These are phyloP conservation scores for Incumbomyces delicatus DNA, from an alignment of 2,329 filamentous ascomycete genomes.

Conservation along the genomic window DNA sequence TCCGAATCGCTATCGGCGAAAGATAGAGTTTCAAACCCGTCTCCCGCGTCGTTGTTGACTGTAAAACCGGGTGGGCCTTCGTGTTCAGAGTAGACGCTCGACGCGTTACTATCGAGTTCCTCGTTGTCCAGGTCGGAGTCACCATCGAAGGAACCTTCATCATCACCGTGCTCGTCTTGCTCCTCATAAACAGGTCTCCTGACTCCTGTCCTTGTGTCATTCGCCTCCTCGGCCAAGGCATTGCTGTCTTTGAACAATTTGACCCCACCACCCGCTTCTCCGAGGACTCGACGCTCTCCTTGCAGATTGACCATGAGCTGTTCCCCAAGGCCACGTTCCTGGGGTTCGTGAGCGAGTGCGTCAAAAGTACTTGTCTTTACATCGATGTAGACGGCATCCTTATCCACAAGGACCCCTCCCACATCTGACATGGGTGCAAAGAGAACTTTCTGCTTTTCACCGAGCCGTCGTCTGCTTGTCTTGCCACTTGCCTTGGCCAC, in stretches of 20 bases:
- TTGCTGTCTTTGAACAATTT: slow-evolving; percentile 73
- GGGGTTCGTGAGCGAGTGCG: slow-evolving; percentile 48
- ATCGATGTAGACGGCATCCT: slow-evolving; percentile 88
- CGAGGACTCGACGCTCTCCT: slow-evolving; percentile 68
- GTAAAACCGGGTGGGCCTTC: slow-evolving; percentile 36
- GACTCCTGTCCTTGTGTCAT: slow-evolving; percentile 48
- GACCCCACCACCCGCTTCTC: slow-evolving; percentile 71
- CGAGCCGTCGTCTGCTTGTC: slow-evolving; percentile 65
- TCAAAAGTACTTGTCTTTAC: slow-evolving; percentile 64
- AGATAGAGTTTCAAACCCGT: slow-evolving; percentile 60
- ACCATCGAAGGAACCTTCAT: slow-evolving; percentile 39
- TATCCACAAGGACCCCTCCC: slow-evolving; percentile 89
- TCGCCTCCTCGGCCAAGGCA: slow-evolving; percentile 43
- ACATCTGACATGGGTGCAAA: slow-evolving; percentile 98
- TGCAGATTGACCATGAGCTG: slow-evolving; percentile 89
- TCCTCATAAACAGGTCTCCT: slow-evolving; percentile 43
- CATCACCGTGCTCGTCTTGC: slow-evolving; percentile 44
- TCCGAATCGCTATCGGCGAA: slow-evolving; percentile 98
- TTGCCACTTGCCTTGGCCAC: slow-evolving; percentile 77
- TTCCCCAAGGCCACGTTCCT: slow-evolving; percentile 82
- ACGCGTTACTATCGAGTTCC: slow-evolving; percentile 41
- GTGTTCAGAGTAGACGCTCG: slow-evolving; percentile 31
- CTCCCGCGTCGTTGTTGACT: slow-evolving; percentile 41
- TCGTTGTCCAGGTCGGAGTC: slow-evolving; percentile 43
- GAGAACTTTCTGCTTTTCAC: slow-evolving; percentile 92